phyloP scores from a whole-genome alignment of 371 early-diverging fungal genomes.

The Apophysomyces trapeziformis region DNA sequence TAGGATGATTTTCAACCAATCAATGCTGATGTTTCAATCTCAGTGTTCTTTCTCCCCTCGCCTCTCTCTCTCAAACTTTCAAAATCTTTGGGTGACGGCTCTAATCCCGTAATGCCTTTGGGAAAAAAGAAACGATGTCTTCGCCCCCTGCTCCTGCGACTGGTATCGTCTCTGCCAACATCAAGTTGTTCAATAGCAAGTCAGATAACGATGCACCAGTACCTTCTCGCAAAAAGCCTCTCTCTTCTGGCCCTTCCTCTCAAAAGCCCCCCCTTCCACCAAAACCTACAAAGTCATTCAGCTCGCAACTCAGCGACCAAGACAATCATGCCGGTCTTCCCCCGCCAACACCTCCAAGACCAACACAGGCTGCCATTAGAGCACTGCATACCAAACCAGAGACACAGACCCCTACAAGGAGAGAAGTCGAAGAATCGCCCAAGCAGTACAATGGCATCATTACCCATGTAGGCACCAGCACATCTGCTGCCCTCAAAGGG shows the following conservation, averaged over 20 bases:
- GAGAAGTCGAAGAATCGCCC: neutral
- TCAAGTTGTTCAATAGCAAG: constrained; percentile 31
- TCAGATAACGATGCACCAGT: constrained; percentile 17
- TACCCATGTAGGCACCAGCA: constrained; percentile 27
- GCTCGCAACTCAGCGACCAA: constrained; percentile 1
- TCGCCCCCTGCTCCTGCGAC: constrained; percentile 27
- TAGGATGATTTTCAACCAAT: too few species aligned
- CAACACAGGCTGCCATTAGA: constrained; percentile 3
- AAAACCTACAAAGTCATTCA: constrained; percentile 8
- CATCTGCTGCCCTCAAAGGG: constrained; percentile 59
- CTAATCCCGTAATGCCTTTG: neutral
- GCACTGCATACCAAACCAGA: neutral
- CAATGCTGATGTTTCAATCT: too few species aligned
- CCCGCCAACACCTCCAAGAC: constrained; percentile 9
- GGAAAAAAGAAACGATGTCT: constrained; percentile 16
- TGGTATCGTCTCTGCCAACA: constrained; percentile 35
- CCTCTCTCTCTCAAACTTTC: too few species aligned
- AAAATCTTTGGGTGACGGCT: too few species aligned
- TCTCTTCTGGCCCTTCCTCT: neutral
- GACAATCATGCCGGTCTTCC: neutral
- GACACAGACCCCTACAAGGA: neutral
- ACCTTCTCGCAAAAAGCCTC: constrained; percentile 1
- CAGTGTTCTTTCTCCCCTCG: too few species aligned
- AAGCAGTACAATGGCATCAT: constrained; percentile 18
- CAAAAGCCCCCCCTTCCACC: constrained; percentile 10